Conservation (phyloP, 257 asterid species). For the Solanum corneliomulleri region DNA sequence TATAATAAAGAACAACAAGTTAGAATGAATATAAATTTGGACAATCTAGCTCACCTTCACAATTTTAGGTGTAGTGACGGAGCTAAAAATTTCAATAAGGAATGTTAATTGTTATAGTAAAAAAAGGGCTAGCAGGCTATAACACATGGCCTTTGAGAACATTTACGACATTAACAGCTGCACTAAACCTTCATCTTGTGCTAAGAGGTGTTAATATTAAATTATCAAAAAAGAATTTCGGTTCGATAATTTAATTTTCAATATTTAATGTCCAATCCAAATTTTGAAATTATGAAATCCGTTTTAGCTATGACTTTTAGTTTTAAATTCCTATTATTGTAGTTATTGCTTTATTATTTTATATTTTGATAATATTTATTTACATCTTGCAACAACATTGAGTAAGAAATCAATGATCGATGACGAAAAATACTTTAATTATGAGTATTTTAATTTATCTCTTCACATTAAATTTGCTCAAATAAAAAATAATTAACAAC, state of each 20-base stretch:
- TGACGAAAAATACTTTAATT: background rate
- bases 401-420: background rate
- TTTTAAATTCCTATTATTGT: background rate
- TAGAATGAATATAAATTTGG: background rate
- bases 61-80: background rate
- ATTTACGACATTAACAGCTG: background rate
- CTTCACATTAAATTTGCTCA: background rate
- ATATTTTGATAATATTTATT: background rate
- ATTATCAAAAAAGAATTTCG: background rate
- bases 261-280: background rate
- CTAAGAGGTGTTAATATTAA: background rate
- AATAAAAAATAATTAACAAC: background rate
- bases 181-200: background rate
- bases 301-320: background rate
- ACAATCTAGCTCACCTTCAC: background rate
- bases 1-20: background rate
- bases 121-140: background rate
- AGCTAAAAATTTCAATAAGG: too few relatives aligned
- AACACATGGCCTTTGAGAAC: background rate
- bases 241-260: background rate
- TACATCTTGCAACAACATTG: background rate
- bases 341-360: background rate
- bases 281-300: background rate
- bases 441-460: background rate
- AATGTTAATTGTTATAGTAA: background rate